A percentile compares a stretch with the other conserved stretches of the same genome.
These are phyloP conservation scores for Monilinia laxa DNA, from an alignment of 2,329 filamentous ascomycete genomes.

Conservation along the genomic window DNA sequence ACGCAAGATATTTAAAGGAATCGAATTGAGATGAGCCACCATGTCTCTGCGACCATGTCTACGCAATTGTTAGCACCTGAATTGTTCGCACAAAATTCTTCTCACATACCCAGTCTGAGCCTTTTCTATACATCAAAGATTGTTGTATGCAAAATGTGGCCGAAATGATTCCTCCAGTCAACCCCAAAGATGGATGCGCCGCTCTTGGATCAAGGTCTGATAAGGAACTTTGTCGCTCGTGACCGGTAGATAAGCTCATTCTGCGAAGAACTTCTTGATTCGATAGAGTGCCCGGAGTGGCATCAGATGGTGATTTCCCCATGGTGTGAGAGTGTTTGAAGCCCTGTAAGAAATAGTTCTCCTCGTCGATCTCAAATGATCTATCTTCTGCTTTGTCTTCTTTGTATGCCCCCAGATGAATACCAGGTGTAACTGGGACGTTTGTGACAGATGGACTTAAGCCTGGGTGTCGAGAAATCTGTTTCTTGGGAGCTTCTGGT, in stretches of 20 bases:
- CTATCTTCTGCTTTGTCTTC: conserved; percentile 22
- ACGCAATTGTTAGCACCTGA: conserved; percentile 29
- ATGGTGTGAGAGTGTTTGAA: conserved; percentile 29
- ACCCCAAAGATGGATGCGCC: conserved; percentile 55
- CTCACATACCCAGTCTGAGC: conserved; percentile 58
- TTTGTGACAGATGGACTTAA: conserved; percentile 34
- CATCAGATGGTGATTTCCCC: conserved; percentile 36
- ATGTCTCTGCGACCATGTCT: conserved; percentile 75
- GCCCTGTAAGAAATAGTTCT: conserved; percentile 35
- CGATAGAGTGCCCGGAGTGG: conserved; percentile 41
- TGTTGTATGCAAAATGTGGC: conserved; percentile 64
- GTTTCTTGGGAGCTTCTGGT: conserved; percentile 21
- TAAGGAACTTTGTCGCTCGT: conserved; percentile 46
- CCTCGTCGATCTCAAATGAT: conserved; percentile 8
- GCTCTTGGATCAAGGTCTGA: conserved; percentile 53
- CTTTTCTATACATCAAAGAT: conserved; percentile 57
- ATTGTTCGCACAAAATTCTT: neutral
- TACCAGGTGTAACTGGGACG: conserved; percentile 39
- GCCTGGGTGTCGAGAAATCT: conserved; percentile 36
- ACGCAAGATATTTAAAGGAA: conserved; percentile 83
- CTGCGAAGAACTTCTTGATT: conserved; percentile 47
- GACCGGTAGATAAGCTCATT: conserved; percentile 43
- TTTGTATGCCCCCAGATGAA: conserved; percentile 31
- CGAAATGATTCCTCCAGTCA: conserved; percentile 66
- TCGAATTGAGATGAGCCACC: conserved; percentile 92